Conservation (phyloP, 495 filamentous ascomycete species). For the Glonium stellatum region DNA sequence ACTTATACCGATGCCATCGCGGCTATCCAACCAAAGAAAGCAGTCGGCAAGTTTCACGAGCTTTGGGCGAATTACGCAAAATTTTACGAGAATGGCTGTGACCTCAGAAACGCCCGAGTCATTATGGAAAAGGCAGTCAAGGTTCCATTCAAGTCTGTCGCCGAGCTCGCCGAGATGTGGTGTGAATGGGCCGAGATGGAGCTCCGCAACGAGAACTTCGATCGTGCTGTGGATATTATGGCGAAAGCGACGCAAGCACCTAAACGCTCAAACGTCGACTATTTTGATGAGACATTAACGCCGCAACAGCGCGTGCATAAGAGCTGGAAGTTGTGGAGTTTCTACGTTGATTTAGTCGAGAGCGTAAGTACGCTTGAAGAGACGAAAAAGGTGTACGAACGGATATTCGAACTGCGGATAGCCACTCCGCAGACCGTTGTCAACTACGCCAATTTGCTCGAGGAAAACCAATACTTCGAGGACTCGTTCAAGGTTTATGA, state of each 20-base stretch:
- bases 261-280: constrained; percentile 91
- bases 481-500: constrained; percentile 98
- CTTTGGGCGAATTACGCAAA: constrained; percentile 97
- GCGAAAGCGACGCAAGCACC: constrained; percentile 92
- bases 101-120: constrained; percentile 74
- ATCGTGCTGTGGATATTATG: constrained; percentile 91
- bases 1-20: constrained; percentile 94
- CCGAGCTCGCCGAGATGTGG: constrained; percentile 96
- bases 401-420: constrained; percentile 97
- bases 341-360: constrained; percentile 97
- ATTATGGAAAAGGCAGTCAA: constrained; percentile 98
- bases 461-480: constrained; percentile 93
- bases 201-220: constrained; percentile 89
- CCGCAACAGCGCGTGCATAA: constrained; percentile 97
- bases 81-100: constrained; percentile 87
- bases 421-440: constrained; percentile 97
- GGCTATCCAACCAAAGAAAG: constrained; percentile 89
- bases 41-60: constrained; percentile 86
- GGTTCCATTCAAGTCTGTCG: constrained; percentile 90
- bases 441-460: constrained; percentile 94
- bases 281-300: constrained; percentile 90
- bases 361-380: constrained; percentile 87
- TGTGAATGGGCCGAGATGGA: constrained; percentile 99
- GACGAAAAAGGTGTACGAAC: constrained; percentile 87
- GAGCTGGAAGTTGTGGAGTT: constrained; percentile 99